Percentiles rank a stretch among this genome's conserved stretches.
phyloP scores from a whole-genome alignment of 345 rosid genomes.

The Luvunga scandens region DNA sequence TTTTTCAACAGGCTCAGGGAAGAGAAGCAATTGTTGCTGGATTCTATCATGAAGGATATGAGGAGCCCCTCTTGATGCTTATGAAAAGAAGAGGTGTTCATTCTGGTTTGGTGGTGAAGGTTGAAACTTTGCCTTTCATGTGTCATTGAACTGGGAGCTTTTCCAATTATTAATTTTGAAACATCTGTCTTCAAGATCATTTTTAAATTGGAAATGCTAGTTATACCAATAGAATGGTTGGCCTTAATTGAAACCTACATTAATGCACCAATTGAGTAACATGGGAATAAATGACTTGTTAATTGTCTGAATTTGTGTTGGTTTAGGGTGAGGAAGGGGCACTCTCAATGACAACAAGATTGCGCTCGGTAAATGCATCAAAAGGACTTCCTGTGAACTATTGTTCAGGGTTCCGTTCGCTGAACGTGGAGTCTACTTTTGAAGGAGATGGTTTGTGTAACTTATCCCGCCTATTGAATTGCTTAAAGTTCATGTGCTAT shows the following conservation, averaged over 20 bases:
- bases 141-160: constrained; percentile 7
- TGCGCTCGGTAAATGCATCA: constrained; percentile 58
- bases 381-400: constrained; percentile 94
- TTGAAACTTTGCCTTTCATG: constrained; percentile 31
- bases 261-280: neutral
- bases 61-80: constrained; percentile 91
- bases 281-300: neutral
- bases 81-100: constrained; percentile 97
- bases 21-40: constrained; percentile 90
- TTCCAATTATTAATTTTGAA: neutral
- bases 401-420: constrained; percentile 90
- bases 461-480: neutral
- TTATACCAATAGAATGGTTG: neutral
- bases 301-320: constrained; percentile 16
- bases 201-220: neutral
- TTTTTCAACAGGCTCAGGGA: constrained; percentile 68
- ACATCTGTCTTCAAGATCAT: neutral
- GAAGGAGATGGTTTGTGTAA: constrained; percentile 71
- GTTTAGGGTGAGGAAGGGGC: constrained; percentile 96
- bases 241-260: neutral
- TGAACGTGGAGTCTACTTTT: constrained; percentile 51
- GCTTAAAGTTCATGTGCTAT: neutral
- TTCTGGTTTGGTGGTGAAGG: constrained; percentile 95
- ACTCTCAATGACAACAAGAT: constrained; percentile 89
- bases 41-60: constrained; percentile 93